Evolutionary conservation across 306 rosid genomes (phyloP), one percentile per base, ranked within the genome.

Genomic region (Quercus wislizeni): DNA sequence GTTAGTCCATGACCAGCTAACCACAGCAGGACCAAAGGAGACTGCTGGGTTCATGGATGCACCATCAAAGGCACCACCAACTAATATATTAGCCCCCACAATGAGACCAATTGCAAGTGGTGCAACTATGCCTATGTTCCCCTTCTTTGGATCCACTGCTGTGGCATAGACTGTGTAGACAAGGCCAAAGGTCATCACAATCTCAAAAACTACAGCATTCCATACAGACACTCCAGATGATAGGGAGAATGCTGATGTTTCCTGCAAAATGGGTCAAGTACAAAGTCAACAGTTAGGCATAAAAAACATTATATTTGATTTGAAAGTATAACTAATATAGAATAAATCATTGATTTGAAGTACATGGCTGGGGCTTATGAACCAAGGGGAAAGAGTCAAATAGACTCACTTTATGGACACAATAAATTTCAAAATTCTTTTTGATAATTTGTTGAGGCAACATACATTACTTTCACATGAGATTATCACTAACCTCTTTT

Each of bases 1-100:
- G 83, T 88, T 61, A 2, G 83, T 77, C 94, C 97, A 90, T 1
- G 89, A 43, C 87, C 92, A 85, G 43, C 89, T 86, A n/a, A 89
- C 92, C 5, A 89, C 81, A 2, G 96, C 93, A 3, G 97, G 97
- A 1, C 97, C 97, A 18, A 94, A 94, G 0, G 94, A 85, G 20
- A 88, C 92, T 2, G 98, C 92, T 28, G 97, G 96, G 84, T 94
- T 92, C 94, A 94, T 94, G 3, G 96, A 90, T 25, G 94, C 97
- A 3, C 98, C 98, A 61, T 89, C 95, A 71, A 94, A 94, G 28
- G 94, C 93, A 56, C 96, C 97, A 28, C 96, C 98, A 56, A 35
- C 97, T 74, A 90, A 88, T 73, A 94, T 94, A 83, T 92, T 92
- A 23, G 97, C 98, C 27, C 98, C 98, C 13, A 92, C 97, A 18